Evolutionary conservation across 805 yeast species (phyloP), one percentile per base, ranked within the genome.

Genomic region (Yarrowia divulgata): DNA sequence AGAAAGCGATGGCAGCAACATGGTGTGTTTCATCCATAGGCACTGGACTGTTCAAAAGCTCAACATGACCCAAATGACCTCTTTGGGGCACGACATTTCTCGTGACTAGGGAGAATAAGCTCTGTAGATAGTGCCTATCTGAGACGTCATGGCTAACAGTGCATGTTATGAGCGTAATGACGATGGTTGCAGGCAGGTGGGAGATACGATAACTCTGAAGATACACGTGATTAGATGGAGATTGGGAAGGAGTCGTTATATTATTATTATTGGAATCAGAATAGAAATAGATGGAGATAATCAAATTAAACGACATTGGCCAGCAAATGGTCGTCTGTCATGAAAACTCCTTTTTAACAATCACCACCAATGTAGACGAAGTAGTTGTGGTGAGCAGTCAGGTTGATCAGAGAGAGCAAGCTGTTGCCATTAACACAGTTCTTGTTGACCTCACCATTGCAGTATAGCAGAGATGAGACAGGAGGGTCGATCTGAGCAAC

Each of bases 341-440:
- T 5, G 16, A 42, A 23, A 8, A 12, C 48, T 10, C 8, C 32
- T 1, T 6, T n/a, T 8, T 57, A 40, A 23, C 63, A 57, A 16
- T 40, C 48, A 8, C 63, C 63, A n/a, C 63, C 63, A 9, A 57
- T 40, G 63, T 23, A 23, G 8, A 57, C 6, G n/a, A 57, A 57
- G 63, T 57, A 57, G 39, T 57, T 16, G 39, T 23, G 37, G 8
- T 57, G 63, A 37, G 63, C 63, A 14, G 48, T 40, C 63, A 57
- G 63, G 37, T 29, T 42, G 29, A 57, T 54, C 1, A 42, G 48
- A 16, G 63, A 57, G 14, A 57, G 63, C 10, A 57, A 34, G 29
- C 63, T 57, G 48, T 57, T 57, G 10, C 63, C 63, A 23, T 57
- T 14, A n/a, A 57, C n/a, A 69, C 54, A 69, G 63, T 73, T 37